Evolutionary conservation across 1,139 yeast species (phyloP), one percentile per base, ranked within the genome.

Genomic region (Saccharomyces uvarum): DNA sequence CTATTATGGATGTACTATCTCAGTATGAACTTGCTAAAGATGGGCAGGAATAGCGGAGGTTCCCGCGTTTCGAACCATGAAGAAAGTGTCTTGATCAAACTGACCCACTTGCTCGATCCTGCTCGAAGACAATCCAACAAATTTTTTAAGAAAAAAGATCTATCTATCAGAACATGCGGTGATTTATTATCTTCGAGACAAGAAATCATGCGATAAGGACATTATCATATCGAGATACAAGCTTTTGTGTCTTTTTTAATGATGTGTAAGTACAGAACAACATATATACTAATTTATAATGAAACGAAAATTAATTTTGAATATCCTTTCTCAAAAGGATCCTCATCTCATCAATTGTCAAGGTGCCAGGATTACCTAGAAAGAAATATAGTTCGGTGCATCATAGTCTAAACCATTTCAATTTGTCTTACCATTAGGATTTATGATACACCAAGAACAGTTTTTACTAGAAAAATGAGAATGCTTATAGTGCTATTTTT

Each of bases 1-100:
- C 51, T 77, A 13, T 60, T 72, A 14, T 78, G 82, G 82, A 57
- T 77, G 42, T 77, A 76, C 57, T 77, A 76, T 58, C 33, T 77
- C 11, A 48, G 14, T 60, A 63, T 48, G 7, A 38, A 11, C 44
- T 11, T 38, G 26, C 44, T 38, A 19, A 38, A 16, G 11, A 38
- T 38, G 44, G n/a, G n/a, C n/a, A 16, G 19, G 13, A 38, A 19
- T 1, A 11, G 9, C 24, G 11, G 9, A 13, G 4, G 24, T 7
- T 16, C 24, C n/a, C 24, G 8, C 24, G 13, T 11, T 38, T 16
- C 19, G 5, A 38, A 9, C 11, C 44, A 9, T 16, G 44, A 38
- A 38, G 44, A 16, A 38, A 38, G 13, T 19, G 11, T 38, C 24
- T 19, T 38, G 13, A 19, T 19, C n/a, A 19, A 38, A 19, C 19